phyloP scores from a whole-genome alignment of 768 basidiomycete genomes.

The Calvatia gigantea region DNA sequence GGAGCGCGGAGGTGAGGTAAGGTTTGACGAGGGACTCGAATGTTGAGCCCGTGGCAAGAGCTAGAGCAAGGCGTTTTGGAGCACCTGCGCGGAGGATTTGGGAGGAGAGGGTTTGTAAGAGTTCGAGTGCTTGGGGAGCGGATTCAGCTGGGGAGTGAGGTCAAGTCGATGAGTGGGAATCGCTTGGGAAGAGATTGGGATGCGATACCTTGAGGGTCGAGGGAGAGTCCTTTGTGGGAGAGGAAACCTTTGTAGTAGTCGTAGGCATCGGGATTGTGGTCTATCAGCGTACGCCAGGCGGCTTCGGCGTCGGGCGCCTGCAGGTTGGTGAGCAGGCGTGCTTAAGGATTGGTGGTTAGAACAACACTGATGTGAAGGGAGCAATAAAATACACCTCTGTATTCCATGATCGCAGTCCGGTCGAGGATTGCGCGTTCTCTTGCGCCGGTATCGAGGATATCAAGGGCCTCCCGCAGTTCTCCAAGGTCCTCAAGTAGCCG shows the following conservation, averaged over 20 bases:
- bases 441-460: conserved; percentile 58
- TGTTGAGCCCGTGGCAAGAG: conserved; percentile 58
- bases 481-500: conserved; percentile 70
- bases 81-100: conserved; percentile 67
- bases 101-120: conserved; percentile 56
- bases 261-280: conserved; percentile 80
- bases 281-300: conserved; percentile 77
- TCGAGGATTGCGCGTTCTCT: conserved; percentile 70
- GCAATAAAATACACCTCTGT: conserved; percentile 43
- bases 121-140: conserved; percentile 47
- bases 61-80: conserved; percentile 71
- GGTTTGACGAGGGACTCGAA: conserved; percentile 62
- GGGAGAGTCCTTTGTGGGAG: conserved; percentile 55
- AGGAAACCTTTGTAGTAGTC: conserved; percentile 80
- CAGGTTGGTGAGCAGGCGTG: conserved; percentile 72
- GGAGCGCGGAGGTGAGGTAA: conserved; percentile 69
- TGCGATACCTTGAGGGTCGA: conserved; percentile 40
- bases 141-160: conserved; percentile 40
- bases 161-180: conserved; percentile 21
- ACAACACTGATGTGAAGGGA: no score
- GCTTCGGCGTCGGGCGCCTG: conserved; percentile 69
- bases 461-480: conserved; percentile 55
- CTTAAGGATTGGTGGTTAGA: conserved; percentile 34
- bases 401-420: conserved; percentile 63
- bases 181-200: not conserved